These are phyloP conservation scores for Pythium myriotylum DNA, from an alignment of 352 stramenopile genomes.

Conservation along the genomic window DNA sequence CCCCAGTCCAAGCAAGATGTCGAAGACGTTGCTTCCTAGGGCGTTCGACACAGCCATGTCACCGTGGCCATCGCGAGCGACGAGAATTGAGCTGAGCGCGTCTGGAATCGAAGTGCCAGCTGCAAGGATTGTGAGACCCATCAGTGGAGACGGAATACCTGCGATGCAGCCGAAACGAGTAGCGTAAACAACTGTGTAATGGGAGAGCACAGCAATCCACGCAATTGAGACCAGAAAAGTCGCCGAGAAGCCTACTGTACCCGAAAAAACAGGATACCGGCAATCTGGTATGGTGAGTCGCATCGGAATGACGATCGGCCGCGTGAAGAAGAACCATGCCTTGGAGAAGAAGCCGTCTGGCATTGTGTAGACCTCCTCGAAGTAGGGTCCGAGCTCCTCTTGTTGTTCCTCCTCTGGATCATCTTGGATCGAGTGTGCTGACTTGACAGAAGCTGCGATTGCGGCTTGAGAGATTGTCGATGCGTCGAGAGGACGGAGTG, in stretches of 20 bases:
- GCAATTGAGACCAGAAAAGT: constrained; percentile 70
- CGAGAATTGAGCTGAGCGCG: constrained; percentile 75
- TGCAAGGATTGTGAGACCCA: constrained; percentile 82
- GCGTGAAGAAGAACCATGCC: constrained; percentile 64
- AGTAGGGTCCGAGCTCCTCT: constrained; percentile 47
- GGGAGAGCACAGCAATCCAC: constrained; percentile 78
- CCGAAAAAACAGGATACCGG: constrained; percentile 58
- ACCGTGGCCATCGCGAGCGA: constrained; percentile 76
- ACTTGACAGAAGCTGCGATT: not conserved
- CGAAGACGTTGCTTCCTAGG: constrained; percentile 86
- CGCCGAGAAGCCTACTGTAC: constrained; percentile 41
- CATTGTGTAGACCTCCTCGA: constrained; percentile 55
- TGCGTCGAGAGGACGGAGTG: constrained; percentile 12
- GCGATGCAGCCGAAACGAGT: constrained; percentile 71
- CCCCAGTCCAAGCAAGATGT: constrained; percentile 78
- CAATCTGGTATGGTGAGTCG: constrained; percentile 78
- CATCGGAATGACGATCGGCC: constrained; percentile 66
- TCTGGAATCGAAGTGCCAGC: constrained; percentile 81
- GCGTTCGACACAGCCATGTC: constrained; percentile 87
- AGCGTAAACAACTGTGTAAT: constrained; percentile 64
- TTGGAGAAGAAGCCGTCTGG: constrained; percentile 45
- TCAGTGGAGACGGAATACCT: constrained; percentile 68
- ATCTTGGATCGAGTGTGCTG: not conserved
- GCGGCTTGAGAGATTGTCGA: constrained; percentile 11
- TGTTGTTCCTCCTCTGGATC: not conserved